Percentiles rank a stretch among this genome's conserved stretches.
phyloP scores from a whole-genome alignment of 352 stramenopile genomes.

The Phytophthora brassicae region DNA sequence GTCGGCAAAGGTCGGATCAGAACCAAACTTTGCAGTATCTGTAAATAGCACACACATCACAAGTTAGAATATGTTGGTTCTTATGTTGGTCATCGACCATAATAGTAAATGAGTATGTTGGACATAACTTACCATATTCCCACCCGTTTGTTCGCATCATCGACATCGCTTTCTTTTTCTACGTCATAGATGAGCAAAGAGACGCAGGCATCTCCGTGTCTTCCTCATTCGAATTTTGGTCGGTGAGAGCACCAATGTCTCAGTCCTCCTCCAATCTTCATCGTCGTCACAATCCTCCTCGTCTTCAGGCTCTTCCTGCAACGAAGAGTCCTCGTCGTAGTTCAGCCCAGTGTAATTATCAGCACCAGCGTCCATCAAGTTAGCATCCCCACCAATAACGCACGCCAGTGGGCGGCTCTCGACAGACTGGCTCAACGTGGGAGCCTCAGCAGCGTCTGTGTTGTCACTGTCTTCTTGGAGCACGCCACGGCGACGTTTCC shows the following conservation, averaged over 20 bases:
- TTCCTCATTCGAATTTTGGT: neutral
- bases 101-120: no score
- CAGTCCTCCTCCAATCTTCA: neutral
- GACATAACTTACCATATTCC: constrained; percentile 2
- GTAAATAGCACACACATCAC: neutral
- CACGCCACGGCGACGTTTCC: no score
- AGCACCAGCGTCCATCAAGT: neutral
- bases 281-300: neutral
- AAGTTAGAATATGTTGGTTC: neutral
- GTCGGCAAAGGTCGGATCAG: neutral
- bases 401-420: no score
- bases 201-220: neutral
- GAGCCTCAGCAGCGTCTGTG: no score
- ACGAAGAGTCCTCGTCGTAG: neutral
- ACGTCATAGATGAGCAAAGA: neutral
- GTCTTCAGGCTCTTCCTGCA: neutral
- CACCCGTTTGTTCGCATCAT: neutral
- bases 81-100: neutral
- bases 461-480: no score
- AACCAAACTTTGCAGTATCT: neutral
- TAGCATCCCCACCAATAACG: neutral
- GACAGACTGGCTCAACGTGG: no score
- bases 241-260: neutral
- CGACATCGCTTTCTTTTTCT: neutral
- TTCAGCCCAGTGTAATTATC: neutral